A percentile compares a stretch with the other conserved stretches of the same genome.
These are phyloP conservation scores for Malassezia dermatis DNA, from an alignment of 1,284 basidiomycete species.

Conservation along the genomic window DNA sequence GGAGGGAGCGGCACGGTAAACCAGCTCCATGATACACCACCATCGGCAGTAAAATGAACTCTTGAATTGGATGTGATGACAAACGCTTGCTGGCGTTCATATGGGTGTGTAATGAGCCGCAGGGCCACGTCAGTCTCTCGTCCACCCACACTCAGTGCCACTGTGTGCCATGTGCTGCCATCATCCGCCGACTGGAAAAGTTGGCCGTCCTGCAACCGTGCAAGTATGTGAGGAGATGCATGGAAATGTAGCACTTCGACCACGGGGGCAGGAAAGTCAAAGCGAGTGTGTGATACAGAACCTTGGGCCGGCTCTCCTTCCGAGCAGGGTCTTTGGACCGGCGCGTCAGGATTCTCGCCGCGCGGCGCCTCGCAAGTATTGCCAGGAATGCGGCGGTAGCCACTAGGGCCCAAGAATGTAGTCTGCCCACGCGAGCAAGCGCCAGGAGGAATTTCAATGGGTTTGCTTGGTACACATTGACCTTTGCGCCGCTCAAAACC, in stretches of 20 bases:
- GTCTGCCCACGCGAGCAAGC: constrained; percentile 57
- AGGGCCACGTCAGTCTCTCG: constrained; percentile 55
- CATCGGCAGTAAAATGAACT: constrained; percentile 69
- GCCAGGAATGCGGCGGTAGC: constrained; percentile 83
- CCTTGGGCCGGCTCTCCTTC: constrained; percentile 48
- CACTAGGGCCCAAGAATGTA: constrained; percentile 75
- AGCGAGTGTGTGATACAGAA: constrained; percentile 49
- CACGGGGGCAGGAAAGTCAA: constrained; percentile 63
- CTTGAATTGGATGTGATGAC: constrained; percentile 63
- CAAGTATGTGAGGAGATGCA: constrained; percentile 63
- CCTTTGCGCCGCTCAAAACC: constrained; percentile 64
- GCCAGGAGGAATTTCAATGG: constrained; percentile 70
- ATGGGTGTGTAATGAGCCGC: constrained; percentile 73
- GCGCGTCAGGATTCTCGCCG: constrained; percentile 60
- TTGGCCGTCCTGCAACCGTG: constrained; percentile 64
- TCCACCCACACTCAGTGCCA: constrained; percentile 17
- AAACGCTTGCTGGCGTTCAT: constrained; percentile 70
- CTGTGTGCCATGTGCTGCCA: constrained; percentile 75
- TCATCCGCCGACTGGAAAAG: constrained; percentile 92
- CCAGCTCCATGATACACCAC: constrained; percentile 63
- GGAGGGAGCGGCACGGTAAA: constrained; percentile 60
- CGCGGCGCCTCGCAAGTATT: constrained; percentile 63
- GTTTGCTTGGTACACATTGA: constrained; percentile 68
- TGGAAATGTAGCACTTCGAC: constrained; percentile 72
- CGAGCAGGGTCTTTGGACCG: constrained; percentile 64